Evolutionary conservation across 2,329 filamentous ascomycete species (phyloP).

Genomic region (Bipolaris victoriae): DNA sequence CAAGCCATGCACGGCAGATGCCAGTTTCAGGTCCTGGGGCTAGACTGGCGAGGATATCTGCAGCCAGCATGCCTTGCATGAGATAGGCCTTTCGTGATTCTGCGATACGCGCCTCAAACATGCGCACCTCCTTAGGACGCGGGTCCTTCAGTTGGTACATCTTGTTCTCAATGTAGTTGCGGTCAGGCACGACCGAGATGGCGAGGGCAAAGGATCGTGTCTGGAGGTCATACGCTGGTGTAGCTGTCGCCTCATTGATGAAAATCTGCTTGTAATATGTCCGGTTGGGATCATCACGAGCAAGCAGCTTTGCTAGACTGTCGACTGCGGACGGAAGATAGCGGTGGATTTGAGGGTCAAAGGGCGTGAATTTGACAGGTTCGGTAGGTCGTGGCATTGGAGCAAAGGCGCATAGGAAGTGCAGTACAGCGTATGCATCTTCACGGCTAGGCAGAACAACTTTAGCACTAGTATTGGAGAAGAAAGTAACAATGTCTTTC

Average conservation of each 20-base stretch:
- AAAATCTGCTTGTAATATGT: constrained; percentile 85
- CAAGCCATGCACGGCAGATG: constrained; percentile 79
- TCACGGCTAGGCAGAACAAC: constrained; percentile 85
- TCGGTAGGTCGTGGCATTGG: constrained; percentile 73
- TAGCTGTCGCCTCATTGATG: constrained; percentile 68
- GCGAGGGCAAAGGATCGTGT: constrained; percentile 87
- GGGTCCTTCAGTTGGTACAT: constrained; percentile 49
- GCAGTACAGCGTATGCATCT: constrained; percentile 82
- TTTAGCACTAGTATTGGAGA: constrained; percentile 85
- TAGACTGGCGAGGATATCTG: constrained; percentile 83
- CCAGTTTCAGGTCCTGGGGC: constrained; percentile 73
- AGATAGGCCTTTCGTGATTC: constrained; percentile 86
- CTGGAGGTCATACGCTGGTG: constrained; percentile 76
- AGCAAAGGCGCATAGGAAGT: constrained; percentile 90
- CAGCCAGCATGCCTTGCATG: constrained; percentile 89
- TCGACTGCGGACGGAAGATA: constrained; percentile 92
- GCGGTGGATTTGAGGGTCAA: constrained; percentile 79
- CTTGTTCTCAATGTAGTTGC: constrained; percentile 58
- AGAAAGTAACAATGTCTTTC: constrained; percentile 88
- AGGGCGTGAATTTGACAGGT: constrained; percentile 75
- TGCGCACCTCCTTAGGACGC: constrained; percentile 51
- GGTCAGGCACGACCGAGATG: constrained; percentile 82
- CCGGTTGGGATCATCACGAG: constrained; percentile 91
- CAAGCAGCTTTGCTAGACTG: constrained; percentile 86
- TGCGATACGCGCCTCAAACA: constrained; percentile 65